Conservation (phyloP, 2,329 filamentous ascomycete species). For the Colletotrichum eremochloae region DNA sequence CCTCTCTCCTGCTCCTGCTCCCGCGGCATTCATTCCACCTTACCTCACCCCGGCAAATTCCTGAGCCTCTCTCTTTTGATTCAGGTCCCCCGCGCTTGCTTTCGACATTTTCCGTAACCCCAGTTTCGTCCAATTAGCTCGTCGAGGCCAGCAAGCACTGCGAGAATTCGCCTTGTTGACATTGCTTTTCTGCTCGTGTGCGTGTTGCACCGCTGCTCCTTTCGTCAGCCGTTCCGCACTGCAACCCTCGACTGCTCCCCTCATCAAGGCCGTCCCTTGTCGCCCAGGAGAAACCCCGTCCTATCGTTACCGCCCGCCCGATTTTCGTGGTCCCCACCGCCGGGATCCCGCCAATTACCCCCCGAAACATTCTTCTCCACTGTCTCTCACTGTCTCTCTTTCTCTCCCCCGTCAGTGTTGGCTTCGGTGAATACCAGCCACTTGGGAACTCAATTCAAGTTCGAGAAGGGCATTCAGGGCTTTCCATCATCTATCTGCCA, state of each 20-base stretch:
- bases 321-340: slow-evolving; percentile 38
- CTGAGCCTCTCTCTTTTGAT: slow-evolving; percentile 33
- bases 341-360: slow-evolving; percentile 34
- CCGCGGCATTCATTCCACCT: slow-evolving; percentile 29
- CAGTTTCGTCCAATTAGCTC: slow-evolving; percentile 23
- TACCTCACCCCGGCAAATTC: slow-evolving; percentile 31
- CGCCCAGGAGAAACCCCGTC: slow-evolving; percentile 30
- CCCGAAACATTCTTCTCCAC: slow-evolving; percentile 39
- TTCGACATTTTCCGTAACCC: slow-evolving; percentile 10
- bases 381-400: slow-evolving; percentile 10
- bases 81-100: slow-evolving; percentile 34
- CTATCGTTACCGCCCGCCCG: slow-evolving; percentile 41
- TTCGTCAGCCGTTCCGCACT: slow-evolving; percentile 34
- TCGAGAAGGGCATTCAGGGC: slow-evolving; percentile 14
- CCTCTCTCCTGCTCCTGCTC: not conserved
- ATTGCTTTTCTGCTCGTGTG: slow-evolving; percentile 37
- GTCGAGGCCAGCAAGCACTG: slow-evolving; percentile 3
- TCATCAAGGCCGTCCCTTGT: slow-evolving; percentile 36
- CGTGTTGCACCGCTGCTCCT: slow-evolving; percentile 20
- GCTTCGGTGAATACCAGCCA: slow-evolving; percentile 23
- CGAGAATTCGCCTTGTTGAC: slow-evolving; percentile 19
- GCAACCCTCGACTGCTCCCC: slow-evolving; percentile 20
- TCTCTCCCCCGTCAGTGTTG: not conserved
- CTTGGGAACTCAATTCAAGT: slow-evolving; percentile 14
- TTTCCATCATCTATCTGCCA: slow-evolving; percentile 8